Conservation (phyloP, 164 flowering plant genomes). For the Malania oleifera region DNA sequence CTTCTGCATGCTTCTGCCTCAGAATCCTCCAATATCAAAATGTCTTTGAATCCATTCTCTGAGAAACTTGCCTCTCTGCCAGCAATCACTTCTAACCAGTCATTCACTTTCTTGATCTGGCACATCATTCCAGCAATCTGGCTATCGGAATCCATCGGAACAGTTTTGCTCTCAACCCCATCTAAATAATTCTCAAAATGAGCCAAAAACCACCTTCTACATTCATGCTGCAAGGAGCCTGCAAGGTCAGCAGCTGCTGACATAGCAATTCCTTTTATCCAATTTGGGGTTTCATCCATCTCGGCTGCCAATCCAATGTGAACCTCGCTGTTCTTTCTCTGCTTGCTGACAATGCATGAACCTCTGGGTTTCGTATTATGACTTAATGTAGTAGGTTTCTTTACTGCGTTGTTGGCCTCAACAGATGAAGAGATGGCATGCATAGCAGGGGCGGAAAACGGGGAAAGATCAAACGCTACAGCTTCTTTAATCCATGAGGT, state of each 20-base stretch:
- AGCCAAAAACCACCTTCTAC: constrained; percentile 39
- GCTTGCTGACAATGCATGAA: constrained; percentile 7
- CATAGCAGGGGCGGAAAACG: constrained; percentile 16
- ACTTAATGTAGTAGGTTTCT: constrained; percentile 8
- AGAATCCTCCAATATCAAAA: constrained; percentile 11
- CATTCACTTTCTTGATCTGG: constrained; percentile 49
- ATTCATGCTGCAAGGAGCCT: constrained; percentile 33
- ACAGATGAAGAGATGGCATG: neutral
- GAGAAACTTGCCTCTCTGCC: constrained; percentile 9
- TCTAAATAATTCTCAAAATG: constrained; percentile 47
- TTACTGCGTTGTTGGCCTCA: constrained; percentile 2
- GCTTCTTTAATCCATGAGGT: constrained; percentile 60
- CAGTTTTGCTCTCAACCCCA: constrained; percentile 23
- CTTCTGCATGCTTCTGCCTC: constrained; percentile 35
- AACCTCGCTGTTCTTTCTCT: constrained; percentile 17
- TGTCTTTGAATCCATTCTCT: constrained; percentile 8
- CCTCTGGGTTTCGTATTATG: constrained; percentile 23
- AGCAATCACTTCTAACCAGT: constrained; percentile 40
- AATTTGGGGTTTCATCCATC: constrained; percentile 21
- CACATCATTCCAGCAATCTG: constrained; percentile 37
- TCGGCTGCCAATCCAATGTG: constrained; percentile 12
- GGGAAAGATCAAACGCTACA: constrained; percentile 52
- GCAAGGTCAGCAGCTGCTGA: constrained; percentile 26
- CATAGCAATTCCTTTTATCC: constrained; percentile 37
- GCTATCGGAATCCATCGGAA: constrained; percentile 21